Percentiles rank a stretch among this genome's conserved stretches.
Conservation (phyloP, 1,284 basidiomycete species). For the Puccinia brachypodii region DNA sequence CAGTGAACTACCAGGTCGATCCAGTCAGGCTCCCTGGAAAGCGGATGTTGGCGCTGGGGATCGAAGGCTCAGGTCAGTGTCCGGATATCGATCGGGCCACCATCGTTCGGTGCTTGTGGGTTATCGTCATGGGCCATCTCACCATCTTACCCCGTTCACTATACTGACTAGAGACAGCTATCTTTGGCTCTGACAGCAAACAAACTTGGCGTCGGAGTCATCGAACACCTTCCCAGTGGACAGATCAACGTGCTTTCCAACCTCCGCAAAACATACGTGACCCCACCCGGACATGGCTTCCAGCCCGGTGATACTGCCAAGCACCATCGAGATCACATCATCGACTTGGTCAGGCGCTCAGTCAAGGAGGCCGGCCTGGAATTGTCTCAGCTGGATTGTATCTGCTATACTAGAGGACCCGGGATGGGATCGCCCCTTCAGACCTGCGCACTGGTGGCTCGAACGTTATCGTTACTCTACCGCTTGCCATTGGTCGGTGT, state of each 20-base stretch:
- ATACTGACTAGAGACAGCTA: neutral
- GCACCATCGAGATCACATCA: conserved; percentile 91
- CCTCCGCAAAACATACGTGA: conserved; percentile 94
- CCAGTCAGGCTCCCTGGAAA: conserved; percentile 23
- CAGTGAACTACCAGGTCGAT: conserved; percentile 34
- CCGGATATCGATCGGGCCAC: neutral
- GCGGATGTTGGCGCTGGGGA: conserved; percentile 32
- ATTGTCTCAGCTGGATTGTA: neutral
- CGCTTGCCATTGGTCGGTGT: conserved; percentile 91
- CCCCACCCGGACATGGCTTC: conserved; percentile 96
- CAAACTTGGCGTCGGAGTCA: conserved; percentile 94
- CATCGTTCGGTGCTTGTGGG: conserved; percentile 6
- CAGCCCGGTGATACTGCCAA: conserved; percentile 90
- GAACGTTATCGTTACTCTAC: conserved; percentile 84
- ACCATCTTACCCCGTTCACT: neutral
- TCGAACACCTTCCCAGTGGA: conserved; percentile 67
- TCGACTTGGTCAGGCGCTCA: conserved; percentile 78
- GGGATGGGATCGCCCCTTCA: conserved; percentile 98
- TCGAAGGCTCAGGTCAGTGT: conserved; percentile 47
- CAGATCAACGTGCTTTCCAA: conserved; percentile 59
- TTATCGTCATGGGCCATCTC: neutral
- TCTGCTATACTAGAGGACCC: conserved; percentile 66
- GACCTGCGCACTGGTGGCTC: conserved; percentile 90
- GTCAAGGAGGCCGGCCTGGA: conserved; percentile 46
- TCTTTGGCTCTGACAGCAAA: conserved; percentile 65